phyloP scores from a whole-genome alignment of 176 grass and related monocot species.

The Juncus effusus region DNA sequence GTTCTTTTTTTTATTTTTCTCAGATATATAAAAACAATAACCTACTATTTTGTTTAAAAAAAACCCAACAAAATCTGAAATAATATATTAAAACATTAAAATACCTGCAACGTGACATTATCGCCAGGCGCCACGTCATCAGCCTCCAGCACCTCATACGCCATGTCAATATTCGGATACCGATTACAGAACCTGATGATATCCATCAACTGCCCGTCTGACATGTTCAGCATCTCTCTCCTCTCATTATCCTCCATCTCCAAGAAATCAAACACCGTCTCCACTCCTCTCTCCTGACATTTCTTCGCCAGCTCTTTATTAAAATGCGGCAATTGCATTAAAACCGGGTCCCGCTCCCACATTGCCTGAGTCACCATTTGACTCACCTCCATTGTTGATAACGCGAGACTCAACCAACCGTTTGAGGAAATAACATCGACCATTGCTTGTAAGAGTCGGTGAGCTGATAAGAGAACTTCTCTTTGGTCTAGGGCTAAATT shows the following conservation, averaged over 20 bases:
- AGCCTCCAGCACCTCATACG: slow-evolving; percentile 66
- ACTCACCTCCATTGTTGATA: slow-evolving; percentile 86
- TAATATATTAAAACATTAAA: not conserved
- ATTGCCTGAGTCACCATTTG: slow-evolving; percentile 98
- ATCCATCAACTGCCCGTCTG: slow-evolving; percentile 69
- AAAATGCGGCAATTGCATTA: slow-evolving; percentile 79
- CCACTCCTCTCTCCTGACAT: slow-evolving; percentile 76
- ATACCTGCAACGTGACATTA: slow-evolving; percentile 56
- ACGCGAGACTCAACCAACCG: slow-evolving; percentile 79
- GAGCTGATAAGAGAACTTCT: slow-evolving; percentile 78
- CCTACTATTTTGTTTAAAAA: too few relatives aligned
- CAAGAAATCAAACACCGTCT: slow-evolving; percentile 86
- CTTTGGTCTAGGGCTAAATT: slow-evolving; percentile 83
- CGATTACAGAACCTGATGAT: slow-evolving; percentile 70
- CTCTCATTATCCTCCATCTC: slow-evolving; percentile 73
- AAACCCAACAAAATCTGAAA: not conserved
- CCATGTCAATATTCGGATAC: slow-evolving; percentile 91
- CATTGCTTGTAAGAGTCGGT: slow-evolving; percentile 91
- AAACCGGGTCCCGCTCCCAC: slow-evolving; percentile 88
- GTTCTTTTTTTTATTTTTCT: too few relatives aligned
- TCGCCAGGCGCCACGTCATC: slow-evolving; percentile 54
- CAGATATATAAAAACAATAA: too few relatives aligned
- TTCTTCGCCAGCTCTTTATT: slow-evolving; percentile 67
- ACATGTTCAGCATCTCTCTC: slow-evolving; percentile 61
- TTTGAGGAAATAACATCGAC: slow-evolving; percentile 97